Evolutionary conservation across 73 alveolate genomes (phyloP).

Genomic region (Paramecium octaurelia): DNA sequence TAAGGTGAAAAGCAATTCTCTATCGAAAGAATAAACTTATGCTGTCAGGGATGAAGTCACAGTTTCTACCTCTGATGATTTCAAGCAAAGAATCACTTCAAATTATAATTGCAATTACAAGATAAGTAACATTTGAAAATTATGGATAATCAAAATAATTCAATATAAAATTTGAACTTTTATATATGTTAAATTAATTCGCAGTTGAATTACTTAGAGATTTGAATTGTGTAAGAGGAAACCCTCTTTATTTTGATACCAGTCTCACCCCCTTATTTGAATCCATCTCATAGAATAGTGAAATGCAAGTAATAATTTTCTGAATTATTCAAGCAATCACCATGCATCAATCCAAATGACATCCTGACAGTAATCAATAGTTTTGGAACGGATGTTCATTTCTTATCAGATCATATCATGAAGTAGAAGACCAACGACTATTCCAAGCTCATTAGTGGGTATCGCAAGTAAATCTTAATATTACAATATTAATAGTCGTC

Average conservation of each 20-base stretch:
- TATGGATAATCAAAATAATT: neutral
- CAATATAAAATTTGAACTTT: neutral
- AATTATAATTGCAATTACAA: neutral
- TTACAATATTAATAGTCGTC: neutral
- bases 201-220: neutral
- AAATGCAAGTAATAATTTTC: neutral
- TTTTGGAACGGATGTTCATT: neutral
- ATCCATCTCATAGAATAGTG: neutral
- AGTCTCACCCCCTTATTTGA: neutral
- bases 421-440: neutral
- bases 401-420: neutral
- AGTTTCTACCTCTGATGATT: neutral
- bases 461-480: neutral
- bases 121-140: neutral
- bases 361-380: neutral
- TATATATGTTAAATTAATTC: neutral
- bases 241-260: neutral
- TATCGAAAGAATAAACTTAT: neutral
- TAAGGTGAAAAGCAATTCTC: neutral
- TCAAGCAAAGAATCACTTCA: neutral
- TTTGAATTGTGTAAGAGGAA: neutral
- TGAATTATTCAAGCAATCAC: neutral
- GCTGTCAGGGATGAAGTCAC: neutral
- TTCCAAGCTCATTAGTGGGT: neutral
- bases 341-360: conserved; percentile 1